A percentile compares a stretch with the other conserved stretches of the same genome.
phyloP scores from a whole-genome alignment of 331 rosid genomes.

The Rosa hybrid region DNA sequence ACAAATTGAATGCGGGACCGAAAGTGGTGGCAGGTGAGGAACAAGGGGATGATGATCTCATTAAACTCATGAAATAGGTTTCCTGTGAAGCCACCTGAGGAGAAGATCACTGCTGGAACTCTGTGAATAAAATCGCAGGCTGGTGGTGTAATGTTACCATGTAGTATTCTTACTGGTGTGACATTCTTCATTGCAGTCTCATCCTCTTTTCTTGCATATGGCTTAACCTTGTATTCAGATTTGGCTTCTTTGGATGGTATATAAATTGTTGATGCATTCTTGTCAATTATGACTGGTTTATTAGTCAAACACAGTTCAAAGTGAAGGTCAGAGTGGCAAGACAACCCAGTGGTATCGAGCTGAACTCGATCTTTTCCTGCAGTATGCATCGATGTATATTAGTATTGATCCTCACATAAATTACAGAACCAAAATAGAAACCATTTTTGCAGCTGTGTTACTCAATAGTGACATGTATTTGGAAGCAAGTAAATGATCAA shows the following conservation, averaged over 20 bases:
- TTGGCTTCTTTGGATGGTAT: constrained; percentile 15
- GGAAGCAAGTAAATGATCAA: background rate
- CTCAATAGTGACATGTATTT: background rate
- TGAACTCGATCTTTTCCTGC: constrained; percentile 29
- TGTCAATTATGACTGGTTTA: constrained; percentile 22
- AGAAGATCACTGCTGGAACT: constrained; percentile 34
- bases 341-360: constrained; percentile 21
- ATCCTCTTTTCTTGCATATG: constrained; percentile 33
- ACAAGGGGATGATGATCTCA: constrained; percentile 36
- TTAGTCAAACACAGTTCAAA: constrained; percentile 24
- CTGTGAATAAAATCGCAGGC: constrained; percentile 29
- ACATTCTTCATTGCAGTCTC: constrained; percentile 20
- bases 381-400: background rate
- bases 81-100: constrained; percentile 41
- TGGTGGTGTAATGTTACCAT: constrained; percentile 16
- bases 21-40: constrained; percentile 34
- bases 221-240: constrained; percentile 19
- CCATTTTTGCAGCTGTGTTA: background rate
- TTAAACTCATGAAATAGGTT: constrained; percentile 42
- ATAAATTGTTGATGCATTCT: constrained; percentile 17
- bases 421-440: background rate
- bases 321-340: constrained; percentile 30
- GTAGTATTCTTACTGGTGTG: constrained; percentile 15
- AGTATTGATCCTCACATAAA: background rate
- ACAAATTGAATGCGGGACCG: constrained; percentile 27